Conservation (phyloP, 1,139 yeast genomes). For the Candida tunisiensis region DNA sequence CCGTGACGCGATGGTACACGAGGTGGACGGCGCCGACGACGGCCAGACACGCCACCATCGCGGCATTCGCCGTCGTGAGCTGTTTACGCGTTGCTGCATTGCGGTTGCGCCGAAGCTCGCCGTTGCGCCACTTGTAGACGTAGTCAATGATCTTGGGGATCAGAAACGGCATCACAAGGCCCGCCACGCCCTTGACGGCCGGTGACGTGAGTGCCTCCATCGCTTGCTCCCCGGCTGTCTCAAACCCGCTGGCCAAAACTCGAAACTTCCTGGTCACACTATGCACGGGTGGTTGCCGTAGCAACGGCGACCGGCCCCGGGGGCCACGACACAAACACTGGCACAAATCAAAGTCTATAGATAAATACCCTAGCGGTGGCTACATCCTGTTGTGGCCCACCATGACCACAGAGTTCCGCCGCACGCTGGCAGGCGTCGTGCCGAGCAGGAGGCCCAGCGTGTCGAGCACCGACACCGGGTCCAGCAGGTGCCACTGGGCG, state of each 20-base stretch:
- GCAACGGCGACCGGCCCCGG: too few species aligned
- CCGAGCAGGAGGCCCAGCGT: constrained; percentile 73
- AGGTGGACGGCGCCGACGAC: neutral
- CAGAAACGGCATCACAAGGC: constrained; percentile 2
- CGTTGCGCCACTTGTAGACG: constrained; percentile 1
- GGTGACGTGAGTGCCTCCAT: too few species aligned
- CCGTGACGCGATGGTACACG: neutral
- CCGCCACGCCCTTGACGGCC: constrained; percentile 56
- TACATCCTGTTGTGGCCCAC: too few species aligned
- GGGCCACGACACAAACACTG: too few species aligned
- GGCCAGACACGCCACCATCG: neutral
- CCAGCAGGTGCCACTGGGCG: constrained; percentile 77
- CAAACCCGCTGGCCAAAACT: too few species aligned
- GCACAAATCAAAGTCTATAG: too few species aligned
- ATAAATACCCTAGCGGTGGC: too few species aligned
- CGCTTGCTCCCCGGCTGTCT: too few species aligned
- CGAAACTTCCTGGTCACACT: too few species aligned
- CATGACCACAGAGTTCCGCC: too few species aligned
- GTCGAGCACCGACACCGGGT: constrained; percentile 74
- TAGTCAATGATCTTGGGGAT: constrained; percentile 1
- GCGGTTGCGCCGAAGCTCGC: neutral
- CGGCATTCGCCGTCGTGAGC: neutral
- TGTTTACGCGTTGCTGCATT: neutral
- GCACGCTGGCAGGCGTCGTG: too few species aligned
- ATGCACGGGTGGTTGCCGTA: too few species aligned